Conservation (phyloP, 2,329 filamentous ascomycete genomes). For the Davidsoniella virescens region DNA sequence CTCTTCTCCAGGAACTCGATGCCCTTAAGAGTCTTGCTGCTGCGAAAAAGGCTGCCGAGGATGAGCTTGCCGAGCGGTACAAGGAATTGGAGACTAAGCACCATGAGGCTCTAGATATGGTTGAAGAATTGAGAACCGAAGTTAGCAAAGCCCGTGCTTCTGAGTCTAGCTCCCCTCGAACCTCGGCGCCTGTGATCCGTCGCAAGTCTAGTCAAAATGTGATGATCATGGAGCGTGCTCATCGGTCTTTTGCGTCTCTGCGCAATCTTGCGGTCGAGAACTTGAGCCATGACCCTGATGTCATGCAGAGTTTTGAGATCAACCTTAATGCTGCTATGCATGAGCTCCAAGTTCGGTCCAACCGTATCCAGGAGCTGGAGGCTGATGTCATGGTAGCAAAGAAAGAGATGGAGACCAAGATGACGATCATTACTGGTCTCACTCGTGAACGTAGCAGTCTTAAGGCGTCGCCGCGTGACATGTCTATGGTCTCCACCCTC, state of each 20-base stretch:
- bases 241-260: conserved; percentile 77
- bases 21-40: conserved; percentile 51
- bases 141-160: conserved; percentile 57
- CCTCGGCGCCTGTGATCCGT: conserved; percentile 64
- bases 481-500: conserved; percentile 74
- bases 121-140: conserved; percentile 83
- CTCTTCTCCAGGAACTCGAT: conserved; percentile 49
- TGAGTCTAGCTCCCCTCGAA: conserved; percentile 43
- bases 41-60: conserved; percentile 63
- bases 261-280: conserved; percentile 78
- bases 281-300: conserved; percentile 66
- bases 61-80: conserved; percentile 60
- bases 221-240: conserved; percentile 74
- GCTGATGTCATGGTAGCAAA: conserved; percentile 66
- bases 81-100: conserved; percentile 71
- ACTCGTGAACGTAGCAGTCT: conserved; percentile 86
- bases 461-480: conserved; percentile 71
- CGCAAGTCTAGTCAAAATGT: conserved; percentile 86
- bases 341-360: conserved; percentile 71
- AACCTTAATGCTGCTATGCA: conserved; percentile 87
- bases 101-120: conserved; percentile 62
- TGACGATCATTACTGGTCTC: conserved; percentile 84
- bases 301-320: conserved; percentile 81
- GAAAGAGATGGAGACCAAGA: conserved; percentile 95
- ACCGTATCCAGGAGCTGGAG: conserved; percentile 81